Conservation (phyloP, 2,329 filamentous ascomycete genomes). For the Boeremia exigua region DNA sequence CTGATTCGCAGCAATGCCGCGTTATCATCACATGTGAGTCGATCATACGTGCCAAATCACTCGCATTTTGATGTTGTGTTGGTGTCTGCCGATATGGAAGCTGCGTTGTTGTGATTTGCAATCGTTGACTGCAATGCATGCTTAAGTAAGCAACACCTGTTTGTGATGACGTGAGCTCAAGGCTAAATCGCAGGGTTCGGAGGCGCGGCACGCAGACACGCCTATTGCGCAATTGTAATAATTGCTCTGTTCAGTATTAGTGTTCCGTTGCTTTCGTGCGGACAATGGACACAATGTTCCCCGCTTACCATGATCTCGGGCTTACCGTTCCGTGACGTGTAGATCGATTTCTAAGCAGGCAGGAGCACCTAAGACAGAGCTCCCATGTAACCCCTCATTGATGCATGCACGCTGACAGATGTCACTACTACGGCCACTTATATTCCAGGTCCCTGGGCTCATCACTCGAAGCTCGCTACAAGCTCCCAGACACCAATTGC, state of each 20-base stretch:
- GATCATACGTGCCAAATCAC: too few relatives aligned
- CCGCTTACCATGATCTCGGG: conserved; percentile 4
- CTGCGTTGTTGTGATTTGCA: too few relatives aligned
- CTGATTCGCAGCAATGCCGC: too few relatives aligned
- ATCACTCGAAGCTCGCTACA: conserved; percentile 19
- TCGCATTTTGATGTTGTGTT: too few relatives aligned
- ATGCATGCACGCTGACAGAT: conserved; percentile 21
- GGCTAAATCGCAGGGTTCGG: too few relatives aligned
- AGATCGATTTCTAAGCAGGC: conserved; percentile 20
- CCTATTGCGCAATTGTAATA: not conserved
- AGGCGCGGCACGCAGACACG: not conserved
- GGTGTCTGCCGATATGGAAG: too few relatives aligned
- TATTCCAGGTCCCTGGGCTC: conserved; percentile 23
- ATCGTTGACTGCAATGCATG: too few relatives aligned
- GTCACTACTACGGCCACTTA: conserved; percentile 28
- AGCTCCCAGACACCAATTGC: conserved; percentile 18
- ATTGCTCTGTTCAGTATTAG: not conserved
- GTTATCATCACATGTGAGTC: too few relatives aligned
- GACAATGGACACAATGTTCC: not conserved
- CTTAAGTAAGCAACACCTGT: too few relatives aligned
- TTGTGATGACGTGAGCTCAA: too few relatives aligned
- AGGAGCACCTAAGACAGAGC: not conserved
- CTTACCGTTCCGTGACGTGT: conserved; percentile 6
- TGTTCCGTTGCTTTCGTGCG: not conserved
- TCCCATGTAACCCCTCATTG: conserved; percentile 36